Base-by-base conservation (phyloP, 768 basidiomycete genomes). In the Infundibulicybe gibba region DNA sequence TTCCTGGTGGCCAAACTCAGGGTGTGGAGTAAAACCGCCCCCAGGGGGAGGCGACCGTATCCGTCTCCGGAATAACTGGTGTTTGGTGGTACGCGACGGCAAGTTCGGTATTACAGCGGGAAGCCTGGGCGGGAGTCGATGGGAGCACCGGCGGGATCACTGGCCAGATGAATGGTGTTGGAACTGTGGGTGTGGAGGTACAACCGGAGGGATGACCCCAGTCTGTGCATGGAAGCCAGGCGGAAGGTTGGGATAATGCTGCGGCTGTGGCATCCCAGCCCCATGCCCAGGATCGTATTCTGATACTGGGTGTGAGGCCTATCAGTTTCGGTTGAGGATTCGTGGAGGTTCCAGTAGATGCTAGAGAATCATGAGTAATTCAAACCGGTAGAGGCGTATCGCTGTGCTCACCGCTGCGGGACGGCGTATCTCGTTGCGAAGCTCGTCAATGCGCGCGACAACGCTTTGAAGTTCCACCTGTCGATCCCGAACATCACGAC, bases 401-500 rank as follows among this genome's bases (percentile, higher is more conserved):
- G 52, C 49, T 69, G 49, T 54, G 74, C 72, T 68, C 54, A 61
- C 62, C 17, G 58, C 50, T 25, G 32, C 65, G 65, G 44, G 57
- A 37, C 62, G 61, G 32, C 65, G 61, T 33, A 77, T 60, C 14
- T 72, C 71, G 49, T 69, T 53, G 42, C 73, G 63, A 8, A 83
- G 50, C 38, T 76, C 70, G 30, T 74, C 71, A 5, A 92, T 69
- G 10, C 86, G 77, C 14, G 79, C 80, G 37, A 79, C 69, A 6
- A 93, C 79, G 8, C 77, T 79, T 14, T 74, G 74, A 33, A 92
- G 65, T 58, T 91, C 90, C 3, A 77, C 71, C 51, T 89, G 89
- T 17, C 90, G 82, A 62, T 90, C 87, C 40, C 76, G 73, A 0
- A 90, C 87, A 60, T 93, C 90, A 31, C 82, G 76, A 47, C 76